Evolutionary conservation across 2,329 filamentous ascomycete species (phyloP), one percentile per base, ranked within the genome.

Genomic region (Xylariomycetidae sp.): DNA sequence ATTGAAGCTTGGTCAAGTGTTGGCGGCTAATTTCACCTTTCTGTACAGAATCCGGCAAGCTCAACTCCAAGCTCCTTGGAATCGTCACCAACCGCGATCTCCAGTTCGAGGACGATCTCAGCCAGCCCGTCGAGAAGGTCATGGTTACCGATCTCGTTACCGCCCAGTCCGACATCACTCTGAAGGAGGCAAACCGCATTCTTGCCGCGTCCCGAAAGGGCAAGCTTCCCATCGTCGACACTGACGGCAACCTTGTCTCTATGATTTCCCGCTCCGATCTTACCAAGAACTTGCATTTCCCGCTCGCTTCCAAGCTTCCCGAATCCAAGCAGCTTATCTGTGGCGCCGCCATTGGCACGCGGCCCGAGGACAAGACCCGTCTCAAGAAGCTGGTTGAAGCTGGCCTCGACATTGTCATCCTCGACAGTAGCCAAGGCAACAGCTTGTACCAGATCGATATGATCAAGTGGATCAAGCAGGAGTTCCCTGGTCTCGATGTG

Each of bases 391-490:
- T 98, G 29, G 89, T 94, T 25, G 90, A 95, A 37, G 92, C 92
- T 49, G 92, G 92, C 43, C 76, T 98, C 32, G 92, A 98, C 56
- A 85, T 98, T 59, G 89, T 95, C 48, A 73, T 98, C 51, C 77
- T 98, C 33, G 92, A 98, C 72, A 92, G 85, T 66, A 93, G 85
- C 57, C 92, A 98, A 69, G 92, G 92, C 48, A 96, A 96, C 77
- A 92, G 84, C 66, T 88, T 96, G 72, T 98, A 90, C 75, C 90
- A 96, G 70, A 82, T 96, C 45, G 87, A 95, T 42, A 98, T 98
- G 92, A 79, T 98, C 70, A 88, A 89, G 67, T 96, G 82, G 73
- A 75, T 92, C 69, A 98, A 98, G 75, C 61, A 81, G 49, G 85
- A 81, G 50, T 90, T 81, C 70, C 87, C 90, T 19, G 68, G 72